A percentile compares a stretch with the other conserved stretches of the same genome.
These are phyloP conservation scores for Phyllosticta capitalensis DNA, from an alignment of 2,329 filamentous ascomycete genomes.

Conservation along the genomic window DNA sequence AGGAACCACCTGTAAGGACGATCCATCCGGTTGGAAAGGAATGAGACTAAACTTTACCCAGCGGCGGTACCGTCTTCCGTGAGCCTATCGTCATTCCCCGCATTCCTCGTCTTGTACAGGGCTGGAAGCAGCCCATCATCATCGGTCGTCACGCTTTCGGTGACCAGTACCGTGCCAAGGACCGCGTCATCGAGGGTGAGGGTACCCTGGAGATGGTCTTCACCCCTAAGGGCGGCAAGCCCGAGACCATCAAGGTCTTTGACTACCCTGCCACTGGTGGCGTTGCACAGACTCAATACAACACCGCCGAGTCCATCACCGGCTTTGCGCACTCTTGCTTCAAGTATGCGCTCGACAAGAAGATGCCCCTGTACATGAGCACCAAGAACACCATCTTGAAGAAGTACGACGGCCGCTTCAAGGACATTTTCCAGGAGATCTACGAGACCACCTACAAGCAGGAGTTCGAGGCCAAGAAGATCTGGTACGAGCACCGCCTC, in stretches of 20 bases:
- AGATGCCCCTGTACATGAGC: slow-evolving; percentile 95
- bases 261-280: slow-evolving; percentile 80
- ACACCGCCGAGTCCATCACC: slow-evolving; percentile 89
- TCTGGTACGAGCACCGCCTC: slow-evolving; percentile 99
- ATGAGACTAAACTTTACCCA: slow-evolving; percentile 15
- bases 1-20: slow-evolving; percentile 48
- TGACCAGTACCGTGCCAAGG: slow-evolving; percentile 97
- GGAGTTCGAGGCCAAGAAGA: slow-evolving; percentile 80
- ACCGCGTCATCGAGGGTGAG: slow-evolving; percentile 69
- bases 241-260: slow-evolving; percentile 81
- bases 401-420: slow-evolving; percentile 97
- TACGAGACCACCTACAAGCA: slow-evolving; percentile 81
- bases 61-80: slow-evolving; percentile 93
- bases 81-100: slow-evolving; percentile 94
- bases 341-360: slow-evolving; percentile 85
- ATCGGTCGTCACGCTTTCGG: slow-evolving; percentile 98
- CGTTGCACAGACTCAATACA: slow-evolving; percentile 93
- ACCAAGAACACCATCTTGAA: slow-evolving; percentile 99
- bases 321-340: slow-evolving; percentile 96
- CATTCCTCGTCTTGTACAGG: slow-evolving; percentile 86
- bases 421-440: slow-evolving; percentile 98
- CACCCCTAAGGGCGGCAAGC: slow-evolving; percentile 71
- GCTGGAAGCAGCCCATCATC: slow-evolving; percentile 99
- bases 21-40: background rate
- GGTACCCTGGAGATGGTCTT: slow-evolving; percentile 93